A percentile compares a stretch with the other conserved stretches of the same genome.
Conservation (phyloP, 2,329 filamentous ascomycete species). For the Cladosporium phlei region DNA sequence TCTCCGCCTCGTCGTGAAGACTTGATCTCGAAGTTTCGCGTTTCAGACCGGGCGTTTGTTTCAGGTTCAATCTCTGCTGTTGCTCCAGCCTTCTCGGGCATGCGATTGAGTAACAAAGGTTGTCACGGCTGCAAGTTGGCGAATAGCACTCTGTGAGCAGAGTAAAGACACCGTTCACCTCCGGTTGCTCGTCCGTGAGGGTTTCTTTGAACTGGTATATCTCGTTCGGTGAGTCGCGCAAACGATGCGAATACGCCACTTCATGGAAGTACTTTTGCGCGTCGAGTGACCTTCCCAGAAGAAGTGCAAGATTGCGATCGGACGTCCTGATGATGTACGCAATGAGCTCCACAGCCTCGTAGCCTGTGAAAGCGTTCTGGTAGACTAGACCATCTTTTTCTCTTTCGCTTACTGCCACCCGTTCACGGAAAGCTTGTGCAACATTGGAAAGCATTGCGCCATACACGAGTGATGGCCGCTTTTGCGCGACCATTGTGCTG, state of each 20-base stretch:
- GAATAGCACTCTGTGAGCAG: conserved; percentile 96
- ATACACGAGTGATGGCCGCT: conserved; percentile 79
- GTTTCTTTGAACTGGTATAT: conserved; percentile 97
- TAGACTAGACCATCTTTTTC: conserved; percentile 97
- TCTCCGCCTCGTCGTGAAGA: conserved; percentile 75
- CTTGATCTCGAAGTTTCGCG: conserved; percentile 64
- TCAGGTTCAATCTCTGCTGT: conserved; percentile 87
- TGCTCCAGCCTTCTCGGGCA: conserved; percentile 91
- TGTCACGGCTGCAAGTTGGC: conserved; percentile 90
- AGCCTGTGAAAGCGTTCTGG: conserved; percentile 93
- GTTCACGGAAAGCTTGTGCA: conserved; percentile 83
- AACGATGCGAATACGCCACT: conserved; percentile 92
- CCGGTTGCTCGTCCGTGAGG: conserved; percentile 76
- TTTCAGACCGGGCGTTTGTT: conserved; percentile 82
- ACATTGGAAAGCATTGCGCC: conserved; percentile 91
- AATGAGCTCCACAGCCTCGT: conserved; percentile 91
- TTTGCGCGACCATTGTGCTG: conserved; percentile 54
- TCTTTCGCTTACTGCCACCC: conserved; percentile 79
- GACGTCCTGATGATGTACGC: conserved; percentile 96
- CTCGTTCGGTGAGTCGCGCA: conserved; percentile 89
- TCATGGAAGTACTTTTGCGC: conserved; percentile 99
- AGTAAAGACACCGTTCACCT: conserved; percentile 94
- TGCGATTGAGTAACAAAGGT: conserved; percentile 95
- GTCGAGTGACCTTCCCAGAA: conserved; percentile 86
- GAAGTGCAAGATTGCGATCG: conserved; percentile 85